Base-by-base conservation (phyloP, 2,329 filamentous ascomycete genomes). In the Alternaria novae-zelandiae region DNA sequence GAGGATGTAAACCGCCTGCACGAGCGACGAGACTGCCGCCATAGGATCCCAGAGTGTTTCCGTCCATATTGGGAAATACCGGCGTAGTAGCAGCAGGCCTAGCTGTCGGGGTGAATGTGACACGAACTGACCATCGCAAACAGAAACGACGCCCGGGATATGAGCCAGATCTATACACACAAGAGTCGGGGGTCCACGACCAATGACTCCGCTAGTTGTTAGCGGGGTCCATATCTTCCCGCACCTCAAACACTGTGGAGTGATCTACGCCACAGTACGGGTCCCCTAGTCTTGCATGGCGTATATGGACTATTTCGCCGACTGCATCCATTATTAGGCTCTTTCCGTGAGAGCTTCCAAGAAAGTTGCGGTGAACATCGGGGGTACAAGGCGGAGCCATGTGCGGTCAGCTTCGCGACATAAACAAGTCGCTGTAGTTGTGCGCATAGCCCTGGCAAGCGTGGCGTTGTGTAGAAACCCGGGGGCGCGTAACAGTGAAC, bases 1-100 rank as follows among this genome's bases (percentile, higher is more conserved):
- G 81, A 26, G 83, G 81, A 30, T 73, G 60, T 2, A 77, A 65
- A 47, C 75, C 76, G 20, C 75, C 77, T 61, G 51, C 68, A n/a
- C 74, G 72, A 54, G 68, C 56, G 32, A 72, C 64, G 11, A 76
- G 68, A 28, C 46, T 30, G 28, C 60, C 41, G 3, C 49, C 51
- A 53, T 59, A 44, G 46, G 45, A 56, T 26, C 26, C 50, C 50
- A 67, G 28, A 41, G 32, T 49, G 9, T 45, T 30, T 25, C 53
- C 54, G 44, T 62, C 59, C 28, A 59, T 57, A 57, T 65, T 70
- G 32, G 45, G 30, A 26, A 60, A 9, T 44, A 25, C 49, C 45
- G 43, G 20, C 17, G 49, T 51, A 21, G 32, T 36, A 30, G 44
- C 23, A 45, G 53, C 21, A 49, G 55, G 13, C 21, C 44, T 50